Evolutionary conservation across 1,284 basidiomycete genomes (phyloP), one percentile per base, ranked within the genome.

Genomic region (Rhodotorula sp.): DNA sequence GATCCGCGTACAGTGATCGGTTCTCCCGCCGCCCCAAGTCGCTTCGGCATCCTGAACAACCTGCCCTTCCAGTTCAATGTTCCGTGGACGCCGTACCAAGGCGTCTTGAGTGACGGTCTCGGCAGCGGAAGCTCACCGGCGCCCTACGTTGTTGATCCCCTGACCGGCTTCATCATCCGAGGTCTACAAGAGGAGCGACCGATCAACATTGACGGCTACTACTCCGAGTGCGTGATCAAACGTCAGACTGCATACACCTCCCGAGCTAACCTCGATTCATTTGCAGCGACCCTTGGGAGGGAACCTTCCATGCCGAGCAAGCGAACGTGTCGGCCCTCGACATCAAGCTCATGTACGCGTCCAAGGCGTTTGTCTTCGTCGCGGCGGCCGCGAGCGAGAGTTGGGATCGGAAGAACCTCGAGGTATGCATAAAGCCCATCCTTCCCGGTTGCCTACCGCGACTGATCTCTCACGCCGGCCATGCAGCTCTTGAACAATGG

Each of bases 1-100:
- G 7, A 3, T 44, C 10, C 15, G 6, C 17, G n/a, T n/a, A 15
- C 44, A 61, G 48, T 70, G 30, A 83, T 89, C 65, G 89, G 88
- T 4, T 71, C 62, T 30, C 72, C 76, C 55, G 72, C 69, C 4
- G 53, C 53, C 1, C 64, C 63, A 22, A 51, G 46, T 0, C 37
- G 20, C 0, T 65, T 59, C 42, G 75, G 75, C 18, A 58, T 51
- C n/a, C 24, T 64, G 48, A 33, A 30, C 54, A 67, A 67, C 62
- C 62, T 64, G 26, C 42, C 29, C 4, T 57, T 46, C 30, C 45
- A 49, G 29, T 65, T 55, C 62, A 67, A 67, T 62, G 67, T 51
- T 1, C 59, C 62, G 8, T 17, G 14, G 1, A 59, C 18, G 8
- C 15, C 45, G 22, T 66, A 61, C 44, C 2, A 29, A 12, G 69